A percentile compares a stretch with the other conserved stretches of the same genome.
phyloP scores from a whole-genome alignment of 352 stramenopile genomes.

The Thalassiosira livingstoniorum region DNA sequence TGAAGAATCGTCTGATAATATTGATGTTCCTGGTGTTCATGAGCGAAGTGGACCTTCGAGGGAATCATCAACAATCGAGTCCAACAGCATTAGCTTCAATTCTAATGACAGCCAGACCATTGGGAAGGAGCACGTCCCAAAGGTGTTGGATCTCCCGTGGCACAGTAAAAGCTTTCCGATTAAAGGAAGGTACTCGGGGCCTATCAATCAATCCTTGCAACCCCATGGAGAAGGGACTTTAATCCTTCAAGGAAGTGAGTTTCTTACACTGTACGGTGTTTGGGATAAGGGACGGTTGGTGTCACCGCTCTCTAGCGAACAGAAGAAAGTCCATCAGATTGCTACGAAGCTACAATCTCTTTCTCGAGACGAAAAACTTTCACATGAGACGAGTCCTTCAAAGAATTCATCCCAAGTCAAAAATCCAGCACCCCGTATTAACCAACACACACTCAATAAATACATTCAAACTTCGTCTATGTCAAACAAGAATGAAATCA shows the following conservation, averaged over 20 bases:
- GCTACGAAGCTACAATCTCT: no score
- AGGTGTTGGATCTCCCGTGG: slow-evolving; percentile 25
- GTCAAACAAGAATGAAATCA: no score
- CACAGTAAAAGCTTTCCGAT: neutral
- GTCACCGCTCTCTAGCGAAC: neutral
- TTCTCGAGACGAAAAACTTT: no score
- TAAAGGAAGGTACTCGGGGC: slow-evolving; percentile 11
- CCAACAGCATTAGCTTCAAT: neutral
- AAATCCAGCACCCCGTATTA: no score
- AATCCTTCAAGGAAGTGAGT: slow-evolving; percentile 4
- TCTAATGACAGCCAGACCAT: neutral
- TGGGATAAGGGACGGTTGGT: slow-evolving; percentile 10
- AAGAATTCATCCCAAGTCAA: no score
- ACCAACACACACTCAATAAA: no score
- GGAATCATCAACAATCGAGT: no score
- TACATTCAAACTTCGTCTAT: no score
- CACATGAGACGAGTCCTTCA: no score
- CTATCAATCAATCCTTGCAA: slow-evolving; percentile 24
- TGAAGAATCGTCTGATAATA: neutral
- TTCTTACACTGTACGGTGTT: slow-evolving; percentile 19
- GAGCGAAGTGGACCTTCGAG: no score
- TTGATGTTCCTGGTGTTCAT: no score
- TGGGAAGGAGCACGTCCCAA: neutral
- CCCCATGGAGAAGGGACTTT: slow-evolving; percentile 24
- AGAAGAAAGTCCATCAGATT: no score